Base-by-base conservation (phyloP, 495 filamentous ascomycete genomes). In the Tuber microsphaerosporum region DNA sequence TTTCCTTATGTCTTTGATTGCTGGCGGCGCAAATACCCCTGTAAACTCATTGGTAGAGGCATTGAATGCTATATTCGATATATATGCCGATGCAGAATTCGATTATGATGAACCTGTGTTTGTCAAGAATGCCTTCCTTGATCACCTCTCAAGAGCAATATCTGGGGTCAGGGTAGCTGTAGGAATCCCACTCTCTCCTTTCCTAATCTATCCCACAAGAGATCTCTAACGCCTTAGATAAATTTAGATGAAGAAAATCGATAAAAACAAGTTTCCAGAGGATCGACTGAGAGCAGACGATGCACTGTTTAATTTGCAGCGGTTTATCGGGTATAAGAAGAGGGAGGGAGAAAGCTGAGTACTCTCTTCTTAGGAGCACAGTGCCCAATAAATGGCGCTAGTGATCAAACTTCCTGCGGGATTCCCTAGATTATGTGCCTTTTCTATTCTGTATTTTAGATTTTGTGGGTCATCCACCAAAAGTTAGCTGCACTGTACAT, bases 251-350 rank as follows among this genome's bases (percentile, higher is more conserved):
- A 90, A 88, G 83, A 83, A 76, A 1, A 84, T 91, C 61, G 88
- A 91, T 78, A 90, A 87, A 84, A 84, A 86, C 69, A 85, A 85
- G 74, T 84, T 84, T 65, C 77, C 80, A 9, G 88, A 89, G 79
- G 74, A 90, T 74, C 84, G 89, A 39, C 77, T 79, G 26, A 85
- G 87, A 78, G 86, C 87, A 19, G 89, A 90, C 73, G 89, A 91
- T 78, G 88, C 85, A 20, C 73, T 84, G 37, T 51, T 88, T 75
- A 91, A 91, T 79, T 84, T 91, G 74, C 81, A 76, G 31, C 84
- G 89, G 77, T 91, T 90, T 79, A 86, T 90, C 71, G 78, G 83
- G 72, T 91, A 91, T 76, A 91, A 90, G 84, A 86, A 86, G 80
- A 88, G 86, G 65, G 85, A 86, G 75, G 61, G 76, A 43, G 61